Conservation (phyloP, 2,329 filamentous ascomycete species). For the Anthostomella pinea region DNA sequence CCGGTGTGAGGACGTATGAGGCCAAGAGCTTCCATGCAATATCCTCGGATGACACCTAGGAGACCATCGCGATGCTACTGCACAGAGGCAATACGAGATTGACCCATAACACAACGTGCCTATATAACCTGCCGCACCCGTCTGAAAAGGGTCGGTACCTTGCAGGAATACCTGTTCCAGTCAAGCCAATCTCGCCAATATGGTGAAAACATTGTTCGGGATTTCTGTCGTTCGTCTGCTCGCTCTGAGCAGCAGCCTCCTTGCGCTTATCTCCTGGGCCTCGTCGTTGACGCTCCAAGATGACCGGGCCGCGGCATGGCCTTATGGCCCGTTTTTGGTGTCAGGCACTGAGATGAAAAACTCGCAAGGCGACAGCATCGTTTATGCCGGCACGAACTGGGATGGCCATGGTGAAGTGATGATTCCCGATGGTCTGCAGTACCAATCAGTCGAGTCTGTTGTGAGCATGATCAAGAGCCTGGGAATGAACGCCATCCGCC, state of each 20-base stretch:
- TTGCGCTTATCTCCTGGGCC: conserved; percentile 17
- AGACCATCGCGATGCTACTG: conserved; percentile 1
- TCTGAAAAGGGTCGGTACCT: background rate
- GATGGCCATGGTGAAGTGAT: conserved; percentile 60
- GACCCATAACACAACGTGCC: conserved; percentile 8
- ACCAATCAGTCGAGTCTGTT: conserved; percentile 54
- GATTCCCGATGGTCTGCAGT: conserved; percentile 63
- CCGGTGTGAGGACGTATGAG: background rate
- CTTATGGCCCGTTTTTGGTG: conserved; percentile 35
- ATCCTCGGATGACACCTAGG: conserved; percentile 14
- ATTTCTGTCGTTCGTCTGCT: conserved; percentile 24
- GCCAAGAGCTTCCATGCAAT: conserved; percentile 6
- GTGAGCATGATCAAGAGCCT: conserved; percentile 55
- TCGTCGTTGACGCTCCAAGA: conserved; percentile 17
- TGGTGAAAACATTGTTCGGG: conserved; percentile 14
- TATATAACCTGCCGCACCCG: conserved; percentile 4
- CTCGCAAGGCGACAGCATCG: conserved; percentile 41
- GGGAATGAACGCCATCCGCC: conserved; percentile 61
- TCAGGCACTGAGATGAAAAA: conserved; percentile 43
- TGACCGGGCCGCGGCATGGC: conserved; percentile 23
- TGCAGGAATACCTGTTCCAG: too few species aligned
- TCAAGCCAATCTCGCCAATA: too few species aligned
- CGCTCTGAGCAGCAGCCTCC: conserved; percentile 19
- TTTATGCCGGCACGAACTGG: conserved; percentile 59
- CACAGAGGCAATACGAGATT: conserved; percentile 10